Base-by-base conservation (phyloP, 129 eudicot species). In the Heracleum sosnowskyi region DNA sequence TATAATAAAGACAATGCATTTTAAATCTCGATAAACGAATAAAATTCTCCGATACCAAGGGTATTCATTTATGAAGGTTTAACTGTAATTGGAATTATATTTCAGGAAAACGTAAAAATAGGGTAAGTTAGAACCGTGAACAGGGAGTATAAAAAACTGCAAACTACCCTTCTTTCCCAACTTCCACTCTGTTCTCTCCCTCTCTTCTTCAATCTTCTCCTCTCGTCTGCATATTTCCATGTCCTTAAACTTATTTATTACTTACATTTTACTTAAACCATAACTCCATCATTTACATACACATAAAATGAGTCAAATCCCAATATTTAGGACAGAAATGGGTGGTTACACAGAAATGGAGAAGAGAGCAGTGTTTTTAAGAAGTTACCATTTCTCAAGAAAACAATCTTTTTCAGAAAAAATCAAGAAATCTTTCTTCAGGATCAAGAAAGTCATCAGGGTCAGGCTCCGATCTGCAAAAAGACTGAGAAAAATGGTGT, bases 301-400 rank as follows among this genome's bases (percentile, higher is more conserved):
- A 29, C 28, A 57, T 57, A 29, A n/a, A n/a, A 57, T 57, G 66
- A 57, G 33, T 57, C 2, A 57, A 0, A 57, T 57, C 13, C 66
- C 66, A 57, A 10, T 57, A 57, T n/a, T 57, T 26, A 53, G 92
- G 51, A 77, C 64, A 60, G 85, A 81, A 4, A 77, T 20, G 81
- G 88, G 76, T 24, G 15, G 31, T 57, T 73, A 84, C 91, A 83
- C 89, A 80, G 89, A 85, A 51, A 76, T 88, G 53, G 97, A 93
- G 80, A 93, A 93, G 84, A 85, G 98, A 79, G 96, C 85, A 82
- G 77, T 93, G 57, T 93, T 93, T 83, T 76, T 93, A 28, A 86
- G 87, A 80, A 93, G 98, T 84, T 93, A 93, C 76, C 97, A 89
- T 75, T 93, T 93, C 81, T 82, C 89, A 73, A 85, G 98, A 75